phyloP scores from a whole-genome alignment of 2,329 filamentous ascomycete genomes.

The Knufia petricola region DNA sequence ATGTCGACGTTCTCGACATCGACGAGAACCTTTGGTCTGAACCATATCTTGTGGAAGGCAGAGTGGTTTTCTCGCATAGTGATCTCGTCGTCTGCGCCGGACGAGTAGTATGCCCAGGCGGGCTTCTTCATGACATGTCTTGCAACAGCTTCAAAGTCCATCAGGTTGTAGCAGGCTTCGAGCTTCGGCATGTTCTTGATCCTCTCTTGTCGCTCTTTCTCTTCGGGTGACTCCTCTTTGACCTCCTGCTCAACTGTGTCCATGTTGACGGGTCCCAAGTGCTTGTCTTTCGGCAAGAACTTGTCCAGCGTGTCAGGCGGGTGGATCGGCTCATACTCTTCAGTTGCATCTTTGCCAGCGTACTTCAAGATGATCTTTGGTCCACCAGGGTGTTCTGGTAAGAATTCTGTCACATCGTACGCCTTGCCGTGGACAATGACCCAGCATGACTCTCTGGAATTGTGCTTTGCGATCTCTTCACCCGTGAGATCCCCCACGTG shows the following conservation, averaged over 20 bases:
- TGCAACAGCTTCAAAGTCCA: constrained; percentile 94
- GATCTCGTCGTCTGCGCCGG: constrained; percentile 84
- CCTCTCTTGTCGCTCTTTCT: constrained; percentile 64
- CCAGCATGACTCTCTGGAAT: constrained; percentile 77
- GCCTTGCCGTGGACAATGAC: constrained; percentile 80
- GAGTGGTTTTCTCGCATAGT: constrained; percentile 92
- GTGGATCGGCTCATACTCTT: constrained; percentile 82
- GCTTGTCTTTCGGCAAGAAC: constrained; percentile 76
- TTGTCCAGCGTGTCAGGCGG: constrained; percentile 76
- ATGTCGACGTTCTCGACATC: constrained; percentile 83
- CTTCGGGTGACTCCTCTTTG: constrained; percentile 58
- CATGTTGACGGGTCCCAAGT: constrained; percentile 86
- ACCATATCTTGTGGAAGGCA: constrained; percentile 96
- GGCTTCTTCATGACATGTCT: constrained; percentile 87
- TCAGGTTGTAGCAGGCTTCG: constrained; percentile 82
- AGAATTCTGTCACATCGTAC: constrained; percentile 82
- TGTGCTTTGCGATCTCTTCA: constrained; percentile 61
- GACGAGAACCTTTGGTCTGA: constrained; percentile 78
- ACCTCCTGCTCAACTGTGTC: constrained; percentile 34
- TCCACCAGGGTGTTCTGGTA: constrained; percentile 87
- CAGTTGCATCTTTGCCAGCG: constrained; percentile 86
- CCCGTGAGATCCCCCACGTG: constrained; percentile 37
- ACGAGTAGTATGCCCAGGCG: constrained; percentile 97
- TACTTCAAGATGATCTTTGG: constrained; percentile 94
- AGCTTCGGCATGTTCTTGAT: constrained; percentile 67